Evolutionary conservation across 345 rosid species (phyloP).

Genomic region (Syzygium aqueum): DNA sequence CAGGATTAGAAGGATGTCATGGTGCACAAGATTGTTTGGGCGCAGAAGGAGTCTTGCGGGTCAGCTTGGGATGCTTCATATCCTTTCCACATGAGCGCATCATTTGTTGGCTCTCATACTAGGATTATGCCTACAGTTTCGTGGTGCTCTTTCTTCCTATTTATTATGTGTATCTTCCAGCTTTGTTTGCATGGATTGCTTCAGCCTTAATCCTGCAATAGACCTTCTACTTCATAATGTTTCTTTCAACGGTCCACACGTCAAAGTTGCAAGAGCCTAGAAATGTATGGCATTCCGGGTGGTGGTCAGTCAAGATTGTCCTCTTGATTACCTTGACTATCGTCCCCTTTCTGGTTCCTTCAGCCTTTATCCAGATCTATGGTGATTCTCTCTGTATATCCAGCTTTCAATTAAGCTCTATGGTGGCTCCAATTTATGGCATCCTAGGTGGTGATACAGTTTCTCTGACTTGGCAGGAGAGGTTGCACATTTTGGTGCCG

Average conservation of each 20-base stretch:
- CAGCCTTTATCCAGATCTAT: constrained; percentile 54
- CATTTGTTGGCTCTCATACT: not conserved
- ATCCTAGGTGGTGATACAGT: not conserved
- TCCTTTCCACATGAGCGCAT: constrained; percentile 31
- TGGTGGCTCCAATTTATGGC: not conserved
- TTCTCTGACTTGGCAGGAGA: constrained; percentile 42
- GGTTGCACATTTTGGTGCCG: constrained; percentile 97
- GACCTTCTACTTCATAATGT: constrained; percentile 73
- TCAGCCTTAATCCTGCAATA: constrained; percentile 12
- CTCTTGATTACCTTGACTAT: constrained; percentile 58
- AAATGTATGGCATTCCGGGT: constrained; percentile 90
- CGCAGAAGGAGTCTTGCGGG: constrained; percentile 84
- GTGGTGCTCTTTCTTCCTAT: not conserved
- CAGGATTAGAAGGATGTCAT: constrained; percentile 65
- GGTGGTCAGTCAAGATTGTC: constrained; percentile 75
- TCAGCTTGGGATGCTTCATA: constrained; percentile 97
- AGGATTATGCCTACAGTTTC: not conserved
- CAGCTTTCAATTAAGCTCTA: not conserved
- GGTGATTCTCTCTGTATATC: constrained; percentile 29
- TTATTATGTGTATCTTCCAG: not conserved
- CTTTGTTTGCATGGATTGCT: not conserved
- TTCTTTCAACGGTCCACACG: constrained; percentile 60
- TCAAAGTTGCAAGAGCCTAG: constrained; percentile 48
- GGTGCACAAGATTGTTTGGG: constrained; percentile 80
- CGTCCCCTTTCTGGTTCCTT: constrained; percentile 64